Evolutionary conservation across 73 alveolate genomes (phyloP), one percentile per base, ranked within the genome.

Genomic region (Paramecium tetraurelia): DNA sequence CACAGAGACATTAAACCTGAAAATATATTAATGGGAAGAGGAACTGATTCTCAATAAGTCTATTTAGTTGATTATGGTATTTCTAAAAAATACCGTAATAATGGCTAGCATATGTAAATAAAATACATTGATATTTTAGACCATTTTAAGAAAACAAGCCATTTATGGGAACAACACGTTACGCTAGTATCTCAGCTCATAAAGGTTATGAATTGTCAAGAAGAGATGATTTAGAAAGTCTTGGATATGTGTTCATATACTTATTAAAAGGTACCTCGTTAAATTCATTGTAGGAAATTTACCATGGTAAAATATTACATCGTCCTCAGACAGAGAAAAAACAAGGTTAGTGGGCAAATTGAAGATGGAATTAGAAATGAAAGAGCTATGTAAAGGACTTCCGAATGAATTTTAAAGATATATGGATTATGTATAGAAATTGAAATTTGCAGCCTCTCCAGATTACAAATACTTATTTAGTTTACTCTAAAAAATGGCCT

Each of bases 221-320:
- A 50, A 87, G 98, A 92, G 94, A 94, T 94, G 98, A 96, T 84
- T 58, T 96, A 20, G 98, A 96, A 85, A 85, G 96, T 76, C 72
- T 95, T 22, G 98, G 98, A 11, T 96, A 96, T 40, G 97, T 97
- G 20, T 68, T 97, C 88, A 93, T 95, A 92, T 95, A 86, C 58
- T 92, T 95, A 89, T 24, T 68, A 58, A 93, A 94, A 40, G 96
- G 98, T 97, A 12, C 93, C 93, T 85, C 75, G 87, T 93, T 87
- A 58, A 44, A 87, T 75, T 95, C 83, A 20, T 53, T 31, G 59
- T 92, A 40, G 96, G 97, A 29, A 92, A 77, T 77, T 85, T 95
- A 75, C 99, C 99, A 33, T 98, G 99, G 99, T 96, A 96, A 86
- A 99, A 99, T 6, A 94, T 96, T 86, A 90, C 93, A 86, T 99